Evolutionary conservation across 2,329 filamentous ascomycete species (phyloP), one percentile per base, ranked within the genome.

Genomic region (Exophiala spinifera): DNA sequence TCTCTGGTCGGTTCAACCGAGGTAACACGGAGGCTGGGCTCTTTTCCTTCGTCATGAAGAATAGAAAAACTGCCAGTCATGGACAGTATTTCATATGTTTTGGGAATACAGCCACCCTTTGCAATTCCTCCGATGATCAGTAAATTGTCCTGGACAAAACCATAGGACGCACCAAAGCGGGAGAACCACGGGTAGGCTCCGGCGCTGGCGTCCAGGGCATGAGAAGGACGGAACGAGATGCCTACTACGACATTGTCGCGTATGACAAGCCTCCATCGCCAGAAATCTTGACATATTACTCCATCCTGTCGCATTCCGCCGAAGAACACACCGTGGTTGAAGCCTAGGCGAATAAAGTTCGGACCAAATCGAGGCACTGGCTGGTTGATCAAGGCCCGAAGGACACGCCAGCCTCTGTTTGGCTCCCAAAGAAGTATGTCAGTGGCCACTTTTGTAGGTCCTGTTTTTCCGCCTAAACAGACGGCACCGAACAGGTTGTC

Each of bases 251-350:
- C 54, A 23, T 69, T 51, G 40, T 69, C 64, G 13, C 69, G 66
- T 15, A 70, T 66, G 33, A 74, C 70, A 42, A 86, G 66, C 40
- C 70, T 73, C 88, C 89, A 95, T 43, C 74, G 72, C 75, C 87
- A 85, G n/a, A 85, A 74, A 53, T 85, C 81, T 37, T 79, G 73
- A 19, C 83, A 71, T 13, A 95, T 74, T 6, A 78, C 74, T 2
- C 87, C 88, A 66, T 86, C 78, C 39, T 72, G 71, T 23, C 77
- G 75, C 64, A 95, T 85, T 0, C 91, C 91, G 17, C 91, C 91
- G 15, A 82, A 75, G 1, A 94, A 61, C 1, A 92, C 67, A 1
- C 91, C 91, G 39, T 69, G 63, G 52, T 77, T 78, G 3, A 59
- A 65, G 40, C 69, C 68, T 19, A 70, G 63, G 39, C 60, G 69